Conservation (phyloP, 2,329 filamentous ascomycete species). For the Colletotrichum costaricense region DNA sequence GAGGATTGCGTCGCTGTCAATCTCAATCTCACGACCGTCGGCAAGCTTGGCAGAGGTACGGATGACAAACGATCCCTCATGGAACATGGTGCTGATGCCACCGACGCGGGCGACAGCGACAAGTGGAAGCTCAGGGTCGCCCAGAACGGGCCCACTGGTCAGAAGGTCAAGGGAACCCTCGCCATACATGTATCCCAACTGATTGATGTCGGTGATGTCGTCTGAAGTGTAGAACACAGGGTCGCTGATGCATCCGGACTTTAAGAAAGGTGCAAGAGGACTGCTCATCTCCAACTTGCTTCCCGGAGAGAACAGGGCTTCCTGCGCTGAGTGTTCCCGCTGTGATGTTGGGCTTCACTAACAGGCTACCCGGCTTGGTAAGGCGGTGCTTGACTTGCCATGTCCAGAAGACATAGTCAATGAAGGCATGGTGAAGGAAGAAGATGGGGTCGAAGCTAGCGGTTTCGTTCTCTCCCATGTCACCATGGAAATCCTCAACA, state of each 20-base stretch:
- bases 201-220: background rate
- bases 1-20: background rate
- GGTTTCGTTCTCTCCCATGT: conserved; percentile 47
- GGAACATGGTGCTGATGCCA: background rate
- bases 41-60: background rate
- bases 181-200: background rate
- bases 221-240: background rate
- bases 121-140: background rate
- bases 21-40: background rate
- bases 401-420: conserved; percentile 1
- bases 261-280: background rate
- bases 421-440: background rate
- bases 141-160: background rate
- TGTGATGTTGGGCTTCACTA: background rate
- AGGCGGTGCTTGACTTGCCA: background rate
- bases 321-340: background rate
- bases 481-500: conserved; percentile 42
- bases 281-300: background rate
- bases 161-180: background rate
- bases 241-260: background rate
- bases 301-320: background rate
- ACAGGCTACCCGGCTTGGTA: background rate
- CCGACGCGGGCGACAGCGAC: background rate
- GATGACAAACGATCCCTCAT: background rate
- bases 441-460: conserved; percentile 37